These are phyloP conservation scores for Coemansia guatemalensis DNA, from an alignment of 192 early-diverging fungal genomes.

Conservation along the genomic window DNA sequence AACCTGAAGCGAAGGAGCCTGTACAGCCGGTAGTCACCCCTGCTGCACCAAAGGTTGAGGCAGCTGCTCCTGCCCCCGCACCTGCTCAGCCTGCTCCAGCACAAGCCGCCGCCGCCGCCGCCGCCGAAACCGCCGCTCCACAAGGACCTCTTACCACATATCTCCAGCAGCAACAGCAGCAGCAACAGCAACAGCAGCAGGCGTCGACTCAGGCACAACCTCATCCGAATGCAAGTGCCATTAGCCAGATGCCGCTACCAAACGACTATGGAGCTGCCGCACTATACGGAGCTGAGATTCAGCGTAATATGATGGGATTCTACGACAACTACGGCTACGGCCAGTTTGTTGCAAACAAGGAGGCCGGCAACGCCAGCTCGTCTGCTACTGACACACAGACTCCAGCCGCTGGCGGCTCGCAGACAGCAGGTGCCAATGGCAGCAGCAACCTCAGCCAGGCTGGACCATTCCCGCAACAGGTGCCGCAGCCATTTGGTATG, in stretches of 20 bases:
- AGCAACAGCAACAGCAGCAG: conserved; percentile 52
- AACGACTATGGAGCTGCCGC: conserved; percentile 61
- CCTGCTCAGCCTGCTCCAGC: conserved; percentile 12
- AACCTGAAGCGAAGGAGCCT: conserved; percentile 20
- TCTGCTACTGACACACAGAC: conserved; percentile 41
- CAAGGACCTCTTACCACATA: conserved; percentile 44
- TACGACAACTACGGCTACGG: conserved; percentile 52
- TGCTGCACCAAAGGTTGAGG: conserved; percentile 13
- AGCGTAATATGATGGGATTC: conserved; percentile 64
- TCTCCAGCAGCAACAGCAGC: conserved; percentile 46
- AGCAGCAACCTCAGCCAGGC: conserved; percentile 50
- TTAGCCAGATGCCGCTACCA: conserved; percentile 54
- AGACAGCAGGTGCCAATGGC: conserved; percentile 58
- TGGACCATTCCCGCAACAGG: conserved; percentile 53
- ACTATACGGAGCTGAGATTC: conserved; percentile 64
- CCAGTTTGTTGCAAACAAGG: conserved; percentile 50
- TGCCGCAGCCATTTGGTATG: conserved; percentile 54
- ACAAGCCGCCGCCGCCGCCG: conserved; percentile 9
- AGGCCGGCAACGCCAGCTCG: conserved; percentile 24
- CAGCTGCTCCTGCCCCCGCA: conserved; percentile 12
- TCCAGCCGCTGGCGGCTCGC: conserved; percentile 57
- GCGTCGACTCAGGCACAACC: conserved; percentile 17
- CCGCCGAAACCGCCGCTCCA: conserved; percentile 16
- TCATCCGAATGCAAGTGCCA: conserved; percentile 29
- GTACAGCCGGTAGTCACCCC: conserved; percentile 9